phyloP scores from a whole-genome alignment of 768 basidiomycete species.

The Termitomyces sp. region DNA sequence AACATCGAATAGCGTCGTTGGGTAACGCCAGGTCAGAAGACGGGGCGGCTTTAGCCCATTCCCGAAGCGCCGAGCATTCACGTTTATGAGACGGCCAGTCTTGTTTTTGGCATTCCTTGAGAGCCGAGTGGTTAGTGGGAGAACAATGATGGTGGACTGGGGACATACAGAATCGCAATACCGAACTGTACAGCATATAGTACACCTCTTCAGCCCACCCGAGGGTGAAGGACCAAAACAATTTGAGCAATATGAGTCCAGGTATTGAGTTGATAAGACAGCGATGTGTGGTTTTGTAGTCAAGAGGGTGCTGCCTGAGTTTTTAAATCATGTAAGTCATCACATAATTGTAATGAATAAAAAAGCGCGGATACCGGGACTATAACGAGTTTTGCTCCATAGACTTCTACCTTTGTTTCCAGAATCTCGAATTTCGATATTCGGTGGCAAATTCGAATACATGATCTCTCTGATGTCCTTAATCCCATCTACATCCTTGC shows the following conservation, averaged over 20 bases:
- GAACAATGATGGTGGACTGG: neutral
- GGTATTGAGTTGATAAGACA: slow-evolving; percentile 56
- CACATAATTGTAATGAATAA: neutral
- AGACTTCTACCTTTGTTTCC: slow-evolving; percentile 38
- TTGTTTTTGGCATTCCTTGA: slow-evolving; percentile 59
- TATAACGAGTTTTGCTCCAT: slow-evolving; percentile 29
- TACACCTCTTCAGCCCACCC: slow-evolving; percentile 59
- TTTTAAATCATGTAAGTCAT: neutral
- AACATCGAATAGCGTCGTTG: slow-evolving; percentile 71
- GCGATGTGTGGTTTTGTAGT: slow-evolving; percentile 52
- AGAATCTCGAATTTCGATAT: slow-evolving; percentile 33
- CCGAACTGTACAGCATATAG: slow-evolving; percentile 58
- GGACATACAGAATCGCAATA: slow-evolving; percentile 75
- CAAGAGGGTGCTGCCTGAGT: slow-evolving; percentile 56
- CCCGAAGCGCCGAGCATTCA: slow-evolving; percentile 70
- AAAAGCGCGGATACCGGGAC: slow-evolving; percentile 27
- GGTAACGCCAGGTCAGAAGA: slow-evolving; percentile 47
- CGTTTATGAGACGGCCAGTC: slow-evolving; percentile 75
- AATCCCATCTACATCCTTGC: slow-evolving; percentile 5
- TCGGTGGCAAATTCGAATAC: slow-evolving; percentile 27
- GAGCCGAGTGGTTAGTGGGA: neutral
- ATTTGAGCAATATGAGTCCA: slow-evolving; percentile 62
- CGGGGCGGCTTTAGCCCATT: slow-evolving; percentile 48
- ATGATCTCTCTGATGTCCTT: neutral
- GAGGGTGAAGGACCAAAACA: slow-evolving; percentile 44